Conservation (phyloP, 2,329 filamentous ascomycete species). For the Apiospora arundinis region DNA sequence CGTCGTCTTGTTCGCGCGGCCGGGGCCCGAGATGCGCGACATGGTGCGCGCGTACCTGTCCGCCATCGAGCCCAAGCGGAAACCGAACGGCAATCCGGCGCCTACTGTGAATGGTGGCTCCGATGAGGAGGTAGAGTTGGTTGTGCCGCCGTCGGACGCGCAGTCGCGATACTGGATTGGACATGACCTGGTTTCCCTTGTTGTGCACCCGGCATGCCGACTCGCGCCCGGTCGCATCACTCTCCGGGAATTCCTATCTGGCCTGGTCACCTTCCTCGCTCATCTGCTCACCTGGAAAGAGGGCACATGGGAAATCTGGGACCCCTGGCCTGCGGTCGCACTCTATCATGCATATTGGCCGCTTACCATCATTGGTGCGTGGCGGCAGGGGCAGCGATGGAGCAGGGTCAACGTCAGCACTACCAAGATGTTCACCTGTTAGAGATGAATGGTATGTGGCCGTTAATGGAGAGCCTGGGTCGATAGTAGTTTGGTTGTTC, state of each 20-base stretch:
- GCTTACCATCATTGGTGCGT: slow-evolving; percentile 52
- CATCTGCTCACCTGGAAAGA: slow-evolving; percentile 60
- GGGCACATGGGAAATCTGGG: slow-evolving; percentile 58
- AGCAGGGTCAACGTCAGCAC: slow-evolving; percentile 73
- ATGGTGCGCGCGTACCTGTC: slow-evolving; percentile 61
- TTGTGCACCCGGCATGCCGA: slow-evolving; percentile 53
- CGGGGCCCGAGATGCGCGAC: slow-evolving; percentile 47
- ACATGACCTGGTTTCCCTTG: slow-evolving; percentile 64
- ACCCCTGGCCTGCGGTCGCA: slow-evolving; percentile 63
- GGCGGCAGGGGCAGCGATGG: slow-evolving; percentile 59
- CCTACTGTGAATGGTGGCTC: background rate
- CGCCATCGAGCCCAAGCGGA: slow-evolving; percentile 39
- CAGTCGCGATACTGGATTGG: slow-evolving; percentile 66
- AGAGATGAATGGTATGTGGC: background rate
- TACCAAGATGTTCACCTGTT: slow-evolving; percentile 45
- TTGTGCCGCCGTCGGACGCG: slow-evolving; percentile 34
- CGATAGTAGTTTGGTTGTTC: too few species aligned
- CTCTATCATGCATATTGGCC: slow-evolving; percentile 65
- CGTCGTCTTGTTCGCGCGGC: slow-evolving; percentile 61
- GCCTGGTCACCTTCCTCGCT: slow-evolving; percentile 38
- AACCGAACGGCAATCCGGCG: background rate
- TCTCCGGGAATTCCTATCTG: slow-evolving; percentile 30
- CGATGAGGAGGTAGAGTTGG: slow-evolving; percentile 20
- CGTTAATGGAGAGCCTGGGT: too few species aligned
- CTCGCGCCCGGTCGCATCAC: slow-evolving; percentile 33